phyloP scores from a whole-genome alignment of 345 rosid species.

The Populus nigra region DNA sequence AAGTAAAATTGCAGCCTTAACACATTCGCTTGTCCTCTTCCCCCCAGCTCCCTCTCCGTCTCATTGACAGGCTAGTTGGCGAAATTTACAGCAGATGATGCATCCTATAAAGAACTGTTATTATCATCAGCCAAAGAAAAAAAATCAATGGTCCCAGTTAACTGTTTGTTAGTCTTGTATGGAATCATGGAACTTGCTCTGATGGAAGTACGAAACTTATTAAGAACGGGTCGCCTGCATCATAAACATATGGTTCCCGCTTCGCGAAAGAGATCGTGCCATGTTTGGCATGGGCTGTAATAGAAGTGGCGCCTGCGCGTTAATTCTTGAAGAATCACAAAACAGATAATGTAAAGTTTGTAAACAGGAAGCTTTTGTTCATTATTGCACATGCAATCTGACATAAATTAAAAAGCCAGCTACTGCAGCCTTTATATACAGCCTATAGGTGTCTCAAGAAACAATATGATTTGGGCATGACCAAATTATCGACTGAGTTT shows the following conservation, averaged over 20 bases:
- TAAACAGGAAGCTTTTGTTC: constrained; percentile 12
- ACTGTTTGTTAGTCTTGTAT: background rate
- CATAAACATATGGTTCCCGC: constrained; percentile 15
- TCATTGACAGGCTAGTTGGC: background rate
- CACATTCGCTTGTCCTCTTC: constrained; percentile 20
- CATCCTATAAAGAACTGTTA: background rate
- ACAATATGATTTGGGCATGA: background rate
- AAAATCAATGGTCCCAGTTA: no score
- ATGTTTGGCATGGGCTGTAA: background rate
- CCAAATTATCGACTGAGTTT: no score
- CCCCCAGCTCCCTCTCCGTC: background rate
- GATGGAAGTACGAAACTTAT: background rate
- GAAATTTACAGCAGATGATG: background rate
- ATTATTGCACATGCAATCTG: constrained; percentile 39
- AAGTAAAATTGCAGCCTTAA: constrained; percentile 28
- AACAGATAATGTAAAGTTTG: background rate
- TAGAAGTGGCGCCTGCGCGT: constrained; percentile 2
- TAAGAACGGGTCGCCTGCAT: background rate
- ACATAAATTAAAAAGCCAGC: constrained; percentile 10
- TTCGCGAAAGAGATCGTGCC: background rate
- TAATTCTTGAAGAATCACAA: background rate
- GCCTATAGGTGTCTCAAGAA: background rate
- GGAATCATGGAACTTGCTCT: background rate
- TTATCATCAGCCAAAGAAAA: background rate
- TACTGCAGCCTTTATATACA: background rate